These are phyloP conservation scores for Lumnitzera racemosa DNA, from an alignment of 345 rosid species.

Conservation along the genomic window DNA sequence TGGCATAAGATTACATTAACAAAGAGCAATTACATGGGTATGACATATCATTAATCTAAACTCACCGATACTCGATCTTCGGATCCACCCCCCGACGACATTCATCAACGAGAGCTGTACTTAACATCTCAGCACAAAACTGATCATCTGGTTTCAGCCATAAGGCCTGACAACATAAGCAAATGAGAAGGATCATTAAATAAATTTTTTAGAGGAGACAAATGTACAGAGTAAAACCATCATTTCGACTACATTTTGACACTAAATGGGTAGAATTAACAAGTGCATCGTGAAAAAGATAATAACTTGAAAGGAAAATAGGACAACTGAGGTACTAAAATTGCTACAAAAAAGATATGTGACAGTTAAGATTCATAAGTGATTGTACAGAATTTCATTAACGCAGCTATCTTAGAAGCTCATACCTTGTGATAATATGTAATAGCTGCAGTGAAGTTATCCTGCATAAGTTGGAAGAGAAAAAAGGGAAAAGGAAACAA, in stretches of 20 bases:
- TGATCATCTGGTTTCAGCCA: conserved; percentile 81
- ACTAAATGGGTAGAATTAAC: background rate
- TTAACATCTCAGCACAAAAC: conserved; percentile 86
- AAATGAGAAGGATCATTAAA: background rate
- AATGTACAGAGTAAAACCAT: too few relatives aligned
- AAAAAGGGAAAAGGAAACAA: conserved; percentile 3
- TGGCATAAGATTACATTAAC: conserved; percentile 1
- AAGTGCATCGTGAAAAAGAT: background rate
- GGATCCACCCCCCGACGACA: conserved; percentile 51
- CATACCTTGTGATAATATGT: conserved; percentile 80
- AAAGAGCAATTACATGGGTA: background rate
- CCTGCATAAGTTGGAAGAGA: conserved; percentile 35
- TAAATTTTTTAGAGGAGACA: too few relatives aligned
- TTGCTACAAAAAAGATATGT: background rate
- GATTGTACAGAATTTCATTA: background rate
- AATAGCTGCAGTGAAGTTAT: conserved; percentile 71
- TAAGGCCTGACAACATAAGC: conserved; percentile 43
- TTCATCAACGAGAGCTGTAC: conserved; percentile 66
- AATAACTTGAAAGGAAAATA: background rate
- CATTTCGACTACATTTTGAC: background rate
- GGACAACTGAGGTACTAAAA: background rate
- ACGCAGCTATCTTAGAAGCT: background rate
- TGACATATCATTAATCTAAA: background rate
- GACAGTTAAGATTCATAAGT: background rate
- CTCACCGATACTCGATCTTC: conserved; percentile 37